phyloP scores from a whole-genome alignment of 768 basidiomycete species.

The Cyathus striatus region DNA sequence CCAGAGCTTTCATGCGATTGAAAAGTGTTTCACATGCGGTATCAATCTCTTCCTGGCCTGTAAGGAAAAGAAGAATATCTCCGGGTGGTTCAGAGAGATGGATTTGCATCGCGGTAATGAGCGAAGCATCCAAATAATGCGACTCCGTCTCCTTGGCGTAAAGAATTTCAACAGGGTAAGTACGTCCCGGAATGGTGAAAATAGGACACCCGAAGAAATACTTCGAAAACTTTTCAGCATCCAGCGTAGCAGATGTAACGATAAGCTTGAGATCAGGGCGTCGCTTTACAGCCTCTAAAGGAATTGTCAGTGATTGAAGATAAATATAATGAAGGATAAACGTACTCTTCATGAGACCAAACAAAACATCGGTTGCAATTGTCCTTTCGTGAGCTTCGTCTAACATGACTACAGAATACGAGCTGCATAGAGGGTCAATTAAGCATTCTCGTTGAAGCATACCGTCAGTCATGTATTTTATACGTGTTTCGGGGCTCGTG shows the following conservation, averaged over 20 bases:
- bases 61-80: slow-evolving; percentile 94
- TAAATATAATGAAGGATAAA: slow-evolving; percentile 6
- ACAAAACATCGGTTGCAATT: slow-evolving; percentile 96
- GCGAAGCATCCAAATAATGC: slow-evolving; percentile 96
- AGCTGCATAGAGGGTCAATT: slow-evolving; percentile 89
- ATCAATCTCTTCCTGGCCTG: slow-evolving; percentile 98
- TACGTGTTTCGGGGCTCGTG: slow-evolving; percentile 96
- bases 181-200: slow-evolving; percentile 98
- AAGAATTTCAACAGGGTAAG: slow-evolving; percentile 97
- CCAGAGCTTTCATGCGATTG: slow-evolving; percentile 98
- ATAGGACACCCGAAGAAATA: slow-evolving; percentile 99
- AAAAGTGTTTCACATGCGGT: slow-evolving; percentile 95
- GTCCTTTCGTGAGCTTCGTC: slow-evolving; percentile 99
- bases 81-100: slow-evolving; percentile 97
- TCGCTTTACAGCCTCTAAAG: slow-evolving; percentile 86
- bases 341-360: slow-evolving; percentile 90
- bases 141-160: slow-evolving; percentile 98
- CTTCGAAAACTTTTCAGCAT: slow-evolving; percentile 98
- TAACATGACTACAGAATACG: slow-evolving; percentile 95
- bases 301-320: background rate
- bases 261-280: slow-evolving; percentile 96
- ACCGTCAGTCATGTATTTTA: slow-evolving; percentile 99
- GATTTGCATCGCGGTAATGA: slow-evolving; percentile 99
- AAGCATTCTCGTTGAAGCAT: slow-evolving; percentile 97
- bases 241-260: slow-evolving; percentile 97